Conservation (phyloP, 352 stramenopile genomes). For the Thraustotheca clavata region DNA sequence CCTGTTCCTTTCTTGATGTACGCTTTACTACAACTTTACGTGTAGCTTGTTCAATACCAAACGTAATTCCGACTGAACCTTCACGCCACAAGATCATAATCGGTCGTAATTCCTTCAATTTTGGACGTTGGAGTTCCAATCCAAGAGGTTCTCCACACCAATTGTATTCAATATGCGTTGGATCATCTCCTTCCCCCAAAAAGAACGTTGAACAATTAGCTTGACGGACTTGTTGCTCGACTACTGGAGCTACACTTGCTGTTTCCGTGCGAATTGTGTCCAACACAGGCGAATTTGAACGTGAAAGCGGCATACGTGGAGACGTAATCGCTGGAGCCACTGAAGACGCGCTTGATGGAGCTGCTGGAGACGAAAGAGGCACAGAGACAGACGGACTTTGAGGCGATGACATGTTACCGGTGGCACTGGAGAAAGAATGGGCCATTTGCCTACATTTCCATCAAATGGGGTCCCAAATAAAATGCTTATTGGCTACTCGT, state of each 20-base stretch:
- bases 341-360: too few species aligned
- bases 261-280: neutral
- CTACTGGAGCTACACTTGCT: too few species aligned
- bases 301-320: neutral
- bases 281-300: conserved; percentile 1
- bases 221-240: neutral
- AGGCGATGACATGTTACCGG: too few species aligned
- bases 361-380: too few species aligned
- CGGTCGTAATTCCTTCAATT: neutral
- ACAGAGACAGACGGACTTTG: too few species aligned
- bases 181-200: conserved; percentile 2
- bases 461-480: too few species aligned
- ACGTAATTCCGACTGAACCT: conserved; percentile 44
- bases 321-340: conserved; percentile 3
- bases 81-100: conserved; percentile 11
- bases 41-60: conserved; percentile 65
- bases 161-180: conserved; percentile 10
- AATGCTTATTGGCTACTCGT: too few species aligned
- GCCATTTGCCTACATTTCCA: too few species aligned
- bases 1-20: conserved; percentile 33
- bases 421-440: too few species aligned
- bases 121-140: conserved; percentile 10
- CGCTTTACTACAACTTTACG: conserved; percentile 56
- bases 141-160: conserved; percentile 15
- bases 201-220: conserved; percentile 22